Evolutionary conservation across 495 filamentous ascomycete genomes (phyloP).

Genomic region (Clavariopsis aquatica): DNA sequence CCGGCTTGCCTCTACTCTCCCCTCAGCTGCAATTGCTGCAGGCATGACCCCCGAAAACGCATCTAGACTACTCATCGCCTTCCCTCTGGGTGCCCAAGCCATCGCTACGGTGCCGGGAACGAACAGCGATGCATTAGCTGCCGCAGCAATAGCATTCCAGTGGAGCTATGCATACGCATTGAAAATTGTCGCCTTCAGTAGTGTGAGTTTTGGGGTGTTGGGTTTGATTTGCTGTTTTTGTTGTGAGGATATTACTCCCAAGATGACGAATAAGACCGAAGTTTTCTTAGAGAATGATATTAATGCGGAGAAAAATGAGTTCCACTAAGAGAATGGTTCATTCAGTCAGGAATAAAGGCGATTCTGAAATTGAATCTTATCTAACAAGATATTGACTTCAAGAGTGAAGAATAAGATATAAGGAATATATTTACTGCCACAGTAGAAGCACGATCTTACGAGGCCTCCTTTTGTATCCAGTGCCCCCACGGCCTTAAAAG

Average conservation of each 20-base stretch:
- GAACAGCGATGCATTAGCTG: slow-evolving; percentile 37
- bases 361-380: too few species aligned
- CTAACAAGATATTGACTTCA: too few species aligned
- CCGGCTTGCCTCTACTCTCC: slow-evolving; percentile 33
- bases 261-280: slow-evolving; percentile 45
- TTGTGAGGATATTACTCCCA: slow-evolving; percentile 42
- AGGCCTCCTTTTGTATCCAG: too few species aligned
- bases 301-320: slow-evolving; percentile 44
- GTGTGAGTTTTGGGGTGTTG: slow-evolving; percentile 39
- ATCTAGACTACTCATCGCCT: slow-evolving; percentile 38
- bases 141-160: slow-evolving; percentile 41
- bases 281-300: slow-evolving; percentile 46
- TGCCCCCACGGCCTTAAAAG: too few species aligned
- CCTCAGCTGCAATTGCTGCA: slow-evolving; percentile 38
- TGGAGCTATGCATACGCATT: slow-evolving; percentile 43
- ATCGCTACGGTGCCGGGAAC: slow-evolving; percentile 41
- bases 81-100: slow-evolving; percentile 40
- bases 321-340: too few species aligned
- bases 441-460: too few species aligned
- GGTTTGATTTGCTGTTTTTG: slow-evolving; percentile 40
- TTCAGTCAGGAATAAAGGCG: too few species aligned
- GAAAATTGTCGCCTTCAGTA: slow-evolving; percentile 38
- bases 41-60: slow-evolving; percentile 35
- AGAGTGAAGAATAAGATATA: too few species aligned
- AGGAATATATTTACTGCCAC: too few species aligned